A percentile compares a stretch with the other conserved stretches of the same genome.
These are phyloP conservation scores for Suhomyces tanzawaensis DNA, from an alignment of 805 yeast genomes.

Conservation along the genomic window DNA sequence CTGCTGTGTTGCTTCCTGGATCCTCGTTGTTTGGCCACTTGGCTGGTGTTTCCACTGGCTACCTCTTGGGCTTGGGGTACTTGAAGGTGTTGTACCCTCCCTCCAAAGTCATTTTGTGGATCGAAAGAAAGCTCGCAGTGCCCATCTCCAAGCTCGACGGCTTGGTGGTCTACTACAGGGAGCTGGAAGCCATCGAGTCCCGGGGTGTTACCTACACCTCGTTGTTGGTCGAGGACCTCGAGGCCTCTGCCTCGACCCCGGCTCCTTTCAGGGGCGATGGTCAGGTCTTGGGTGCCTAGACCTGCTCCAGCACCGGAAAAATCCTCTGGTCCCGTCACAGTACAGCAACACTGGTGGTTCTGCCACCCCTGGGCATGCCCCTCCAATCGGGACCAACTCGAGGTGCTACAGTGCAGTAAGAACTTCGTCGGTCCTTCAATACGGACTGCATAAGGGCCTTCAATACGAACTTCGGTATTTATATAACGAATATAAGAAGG, in stretches of 20 bases:
- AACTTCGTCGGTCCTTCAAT: not conserved
- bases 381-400: not conserved
- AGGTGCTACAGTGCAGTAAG: not conserved
- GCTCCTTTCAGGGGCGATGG: conserved; percentile 18
- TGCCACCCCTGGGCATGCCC: too few species aligned
- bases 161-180: conserved; percentile 56
- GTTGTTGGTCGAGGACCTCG: conserved; percentile 24
- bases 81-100: conserved; percentile 65
- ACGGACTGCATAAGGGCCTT: too few species aligned
- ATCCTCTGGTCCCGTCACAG: too few species aligned
- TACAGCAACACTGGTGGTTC: too few species aligned
- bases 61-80: conserved; percentile 55
- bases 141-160: conserved; percentile 54
- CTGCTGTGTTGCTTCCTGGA: conserved; percentile 56
- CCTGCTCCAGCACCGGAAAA: too few species aligned
- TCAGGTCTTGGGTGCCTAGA: conserved; percentile 19
- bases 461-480: too few species aligned
- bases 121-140: conserved; percentile 54
- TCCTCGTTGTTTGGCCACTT: conserved; percentile 75
- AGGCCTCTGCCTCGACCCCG: conserved; percentile 9
- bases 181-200: conserved; percentile 52
- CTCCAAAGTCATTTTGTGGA: conserved; percentile 57
- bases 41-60: conserved; percentile 67
- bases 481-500: too few species aligned
- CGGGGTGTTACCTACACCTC: conserved; percentile 36